Evolutionary conservation across 2,329 filamentous ascomycete genomes (phyloP).

Genomic region (Colletotrichum sp.): DNA sequence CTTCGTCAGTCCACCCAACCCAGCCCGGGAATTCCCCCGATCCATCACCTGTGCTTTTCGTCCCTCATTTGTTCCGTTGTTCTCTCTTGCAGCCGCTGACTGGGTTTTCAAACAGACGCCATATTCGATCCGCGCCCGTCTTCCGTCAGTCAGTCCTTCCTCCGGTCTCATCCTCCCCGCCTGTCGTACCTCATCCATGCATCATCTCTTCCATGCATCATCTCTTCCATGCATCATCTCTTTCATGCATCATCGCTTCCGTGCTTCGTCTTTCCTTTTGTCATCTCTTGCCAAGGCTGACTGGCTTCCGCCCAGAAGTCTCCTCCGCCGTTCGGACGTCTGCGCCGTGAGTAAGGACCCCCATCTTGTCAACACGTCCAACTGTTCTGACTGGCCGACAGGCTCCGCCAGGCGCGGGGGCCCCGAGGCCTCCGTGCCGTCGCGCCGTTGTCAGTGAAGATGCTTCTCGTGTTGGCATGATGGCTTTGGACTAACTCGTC

Average conservation of each 20-base stretch:
- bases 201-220: not conserved
- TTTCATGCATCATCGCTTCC: not conserved
- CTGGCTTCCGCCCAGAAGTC: not conserved
- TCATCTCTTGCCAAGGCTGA: not conserved
- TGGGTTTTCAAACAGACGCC: not conserved
- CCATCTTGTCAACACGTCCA: not conserved
- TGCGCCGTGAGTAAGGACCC: not conserved
- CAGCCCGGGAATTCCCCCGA: not conserved
- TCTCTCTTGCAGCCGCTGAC: not conserved
- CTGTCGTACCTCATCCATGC: not conserved
- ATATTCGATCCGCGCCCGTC: not conserved
- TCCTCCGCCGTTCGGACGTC: not conserved
- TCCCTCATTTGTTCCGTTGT: not conserved
- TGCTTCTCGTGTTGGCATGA: not conserved
- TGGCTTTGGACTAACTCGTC: not conserved
- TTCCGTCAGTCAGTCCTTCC: not conserved
- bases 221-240: no score
- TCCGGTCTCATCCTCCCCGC: not conserved
- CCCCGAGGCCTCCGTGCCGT: not conserved
- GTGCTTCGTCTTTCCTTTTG: no score
- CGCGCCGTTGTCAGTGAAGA: not conserved
- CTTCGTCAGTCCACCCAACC: not conserved
- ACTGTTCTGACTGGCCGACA: not conserved
- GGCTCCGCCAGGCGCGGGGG: not conserved
- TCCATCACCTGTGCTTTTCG: not conserved